Conservation (phyloP, 2,329 filamentous ascomycete genomes). For the Sporothrix schenckii region DNA sequence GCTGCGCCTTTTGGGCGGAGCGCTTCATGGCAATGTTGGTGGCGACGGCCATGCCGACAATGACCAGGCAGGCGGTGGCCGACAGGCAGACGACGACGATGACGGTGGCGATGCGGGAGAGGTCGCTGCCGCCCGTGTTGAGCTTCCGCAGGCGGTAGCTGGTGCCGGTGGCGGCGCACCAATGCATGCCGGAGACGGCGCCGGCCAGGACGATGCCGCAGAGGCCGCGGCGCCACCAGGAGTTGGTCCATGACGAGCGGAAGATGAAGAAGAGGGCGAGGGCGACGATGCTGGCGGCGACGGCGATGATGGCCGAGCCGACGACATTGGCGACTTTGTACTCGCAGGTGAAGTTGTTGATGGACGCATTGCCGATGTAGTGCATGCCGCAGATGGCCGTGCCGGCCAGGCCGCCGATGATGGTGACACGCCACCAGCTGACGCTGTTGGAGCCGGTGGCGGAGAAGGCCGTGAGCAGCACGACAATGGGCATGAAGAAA, state of each 20-base stretch:
- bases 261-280: constrained; percentile 78
- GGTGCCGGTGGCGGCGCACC: constrained; percentile 75
- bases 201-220: constrained; percentile 70
- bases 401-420: constrained; percentile 71
- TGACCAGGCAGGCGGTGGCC: constrained; percentile 61
- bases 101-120: constrained; percentile 66
- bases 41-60: constrained; percentile 59
- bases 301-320: constrained; percentile 71
- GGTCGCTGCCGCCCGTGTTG: constrained; percentile 45
- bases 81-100: constrained; percentile 74
- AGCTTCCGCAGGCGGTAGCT: constrained; percentile 61
- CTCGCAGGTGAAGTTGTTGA: constrained; percentile 71
- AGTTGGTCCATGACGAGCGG: constrained; percentile 74
- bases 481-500: constrained; percentile 76
- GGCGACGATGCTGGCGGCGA: constrained; percentile 69
- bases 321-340: constrained; percentile 65
- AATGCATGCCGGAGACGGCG: constrained; percentile 86
- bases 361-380: constrained; percentile 82
- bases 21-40: constrained; percentile 56
- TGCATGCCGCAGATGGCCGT: constrained; percentile 82
- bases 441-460: constrained; percentile 64
- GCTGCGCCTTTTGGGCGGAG: constrained; percentile 62
- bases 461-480: constrained; percentile 74
- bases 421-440: constrained; percentile 59
- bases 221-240: constrained; percentile 72